Percentiles rank a stretch among this genome's conserved stretches.
Evolutionary conservation across 257 asterid genomes (phyloP).

Genomic region (Solanum lycopersicoides): DNA sequence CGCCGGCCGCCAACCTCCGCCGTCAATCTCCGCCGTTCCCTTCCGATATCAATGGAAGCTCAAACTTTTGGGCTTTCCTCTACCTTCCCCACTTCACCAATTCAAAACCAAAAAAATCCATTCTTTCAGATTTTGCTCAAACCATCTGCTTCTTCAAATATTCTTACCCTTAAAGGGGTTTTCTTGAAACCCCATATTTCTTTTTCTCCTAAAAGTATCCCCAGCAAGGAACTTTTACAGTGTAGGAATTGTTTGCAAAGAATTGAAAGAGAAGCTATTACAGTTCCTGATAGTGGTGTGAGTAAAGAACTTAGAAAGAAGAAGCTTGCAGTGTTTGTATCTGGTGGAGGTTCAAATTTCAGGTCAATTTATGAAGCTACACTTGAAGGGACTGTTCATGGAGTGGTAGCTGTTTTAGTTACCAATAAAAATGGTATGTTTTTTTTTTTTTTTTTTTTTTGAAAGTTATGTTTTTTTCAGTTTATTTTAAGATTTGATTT

Average conservation of each 20-base stretch:
- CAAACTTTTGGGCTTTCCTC: slow-evolving; percentile 15
- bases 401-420: slow-evolving; percentile 57
- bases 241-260: slow-evolving; percentile 13
- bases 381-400: slow-evolving; percentile 41
- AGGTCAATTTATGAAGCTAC: slow-evolving; percentile 61
- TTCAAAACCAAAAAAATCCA: slow-evolving; percentile 12
- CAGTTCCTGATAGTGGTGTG: slow-evolving; percentile 6
- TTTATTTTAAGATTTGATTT: neutral
- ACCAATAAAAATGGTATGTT: slow-evolving; percentile 56
- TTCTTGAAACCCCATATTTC: slow-evolving; percentile 13
- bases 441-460: too few species aligned
- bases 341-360: slow-evolving; percentile 97
- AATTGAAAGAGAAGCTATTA: neutral
- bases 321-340: slow-evolving; percentile 76
- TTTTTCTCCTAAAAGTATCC: slow-evolving; percentile 4
- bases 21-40: neutral
- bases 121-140: neutral
- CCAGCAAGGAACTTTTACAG: neutral
- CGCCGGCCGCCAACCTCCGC: neutral
- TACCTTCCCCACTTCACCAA: slow-evolving; percentile 6
- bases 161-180: slow-evolving; percentile 5
- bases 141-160: neutral
- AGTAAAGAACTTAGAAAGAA: slow-evolving; percentile 32
- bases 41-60: slow-evolving; percentile 24
- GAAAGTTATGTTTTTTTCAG: neutral